Evolutionary conservation across 345 rosid species (phyloP), one percentile per base, ranked within the genome.

Genomic region (Garcia nutans): DNA sequence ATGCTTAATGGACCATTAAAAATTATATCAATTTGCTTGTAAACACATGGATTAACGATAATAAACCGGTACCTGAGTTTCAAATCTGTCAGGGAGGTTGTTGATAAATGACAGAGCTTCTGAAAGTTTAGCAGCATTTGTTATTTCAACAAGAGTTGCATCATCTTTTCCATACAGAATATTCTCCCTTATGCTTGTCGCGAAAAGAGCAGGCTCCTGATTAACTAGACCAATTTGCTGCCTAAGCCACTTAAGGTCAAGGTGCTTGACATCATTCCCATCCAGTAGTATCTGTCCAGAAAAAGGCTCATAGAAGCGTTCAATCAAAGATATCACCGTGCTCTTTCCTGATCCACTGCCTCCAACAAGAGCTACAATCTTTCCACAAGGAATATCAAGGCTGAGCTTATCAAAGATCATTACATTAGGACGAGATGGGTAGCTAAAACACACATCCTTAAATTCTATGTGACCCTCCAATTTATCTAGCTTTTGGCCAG

Each of bases 261-360:
- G 87, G 60, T 86, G 86, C 57, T 78, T 87, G 17, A 91, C 78
- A 77, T 89, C 74, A 70, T 83, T 78, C 77, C 97, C 90, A 72
- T 96, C 99, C 13, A 93, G 68, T 63, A 87, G 72, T 58, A 96
- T 82, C 23, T 84, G 81, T 50, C 99, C 98, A 0, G 89, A 75
- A 11, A 75, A 71, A 10, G 99, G 99, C 79, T 96, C 96, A 54
- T 96, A 96, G 85, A 96, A 96, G 52, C 98, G 88, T 66, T 93
- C 98, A 9, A 96, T 93, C 84, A 96, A 82, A 44, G 99, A 96
- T 68, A 96, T 80, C n/a, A 90, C 87, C 0, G 99, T 96, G 84
- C 99, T 96, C 87, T 93, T 96, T 47, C 99, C 98, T 0, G 96
- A 93, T 19, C 99, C 99, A 65, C 99, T 96, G 81, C 93, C 94